Evolutionary conservation across 2,329 filamentous ascomycete species (phyloP), one percentile per base, ranked within the genome.

Genomic region (Phoma sp.): DNA sequence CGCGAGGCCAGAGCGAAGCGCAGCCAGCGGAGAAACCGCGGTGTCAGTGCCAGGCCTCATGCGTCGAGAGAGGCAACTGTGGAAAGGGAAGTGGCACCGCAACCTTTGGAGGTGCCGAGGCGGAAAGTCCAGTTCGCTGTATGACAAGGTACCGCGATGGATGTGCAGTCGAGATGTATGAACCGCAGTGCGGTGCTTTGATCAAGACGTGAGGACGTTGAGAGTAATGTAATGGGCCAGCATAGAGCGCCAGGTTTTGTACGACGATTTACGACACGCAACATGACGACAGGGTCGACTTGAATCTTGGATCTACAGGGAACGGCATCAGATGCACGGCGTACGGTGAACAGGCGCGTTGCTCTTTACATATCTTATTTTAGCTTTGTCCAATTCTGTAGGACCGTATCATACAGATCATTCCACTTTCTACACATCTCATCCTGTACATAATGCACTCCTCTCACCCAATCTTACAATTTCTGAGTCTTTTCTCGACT

Each of bases 1-100:
- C 75, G 78, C 51, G 85, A 87, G 65, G 85, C 83, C 29, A 76
- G 85, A 59, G 80, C 84, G 58, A 80, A 77, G 65, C 76, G 85
- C 60, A 79, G 79, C 58, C 82, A 86, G 62, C 76, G 80, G 61
- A 77, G 84, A 36, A 65, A 66, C 33, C 62, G 70, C 49, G 75
- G 70, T 5, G 57, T 71, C 13, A 64, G 67, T 14, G 63, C 60
- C 13, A 58, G 58, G 7, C 52, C 45, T 0, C 36, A 23, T 8
- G 59, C 62, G 2, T 72, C 67, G 7, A 59, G 69, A 50, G 70
- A 74, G 40, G 46, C 57, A 4, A 68, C 65, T 4, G 49, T 70
- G 2, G 69, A 71, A 38, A 62, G 69, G 32, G 70, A 72, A 24
- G 33, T 66, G 41, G 55, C 62, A 10, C 36, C 55, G 4, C 57